Evolutionary conservation across 768 basidiomycete species (phyloP).

Genomic region (Suillus brevipes): DNA sequence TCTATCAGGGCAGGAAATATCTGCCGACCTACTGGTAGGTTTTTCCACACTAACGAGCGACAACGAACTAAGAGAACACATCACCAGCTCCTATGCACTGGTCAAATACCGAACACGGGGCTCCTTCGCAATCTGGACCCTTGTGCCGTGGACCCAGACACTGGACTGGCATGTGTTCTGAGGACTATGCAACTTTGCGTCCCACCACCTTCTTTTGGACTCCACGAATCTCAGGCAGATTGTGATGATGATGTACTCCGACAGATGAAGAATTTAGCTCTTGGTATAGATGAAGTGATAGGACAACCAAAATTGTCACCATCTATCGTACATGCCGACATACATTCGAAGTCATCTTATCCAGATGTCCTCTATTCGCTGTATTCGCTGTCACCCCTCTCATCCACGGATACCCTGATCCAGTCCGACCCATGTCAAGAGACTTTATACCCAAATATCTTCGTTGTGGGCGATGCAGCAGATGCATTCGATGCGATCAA

Average conservation of each 20-base stretch:
- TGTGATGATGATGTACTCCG: background rate
- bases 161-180: conserved; percentile 44
- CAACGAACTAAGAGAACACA: background rate
- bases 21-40: conserved; percentile 51
- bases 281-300: background rate
- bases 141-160: conserved; percentile 39
- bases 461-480: conserved; percentile 62
- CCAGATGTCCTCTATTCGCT: conserved; percentile 7
- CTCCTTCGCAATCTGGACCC: conserved; percentile 46
- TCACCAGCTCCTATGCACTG: conserved; percentile 56
- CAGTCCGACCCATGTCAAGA: background rate
- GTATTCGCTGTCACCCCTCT: conserved; percentile 4
- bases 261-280: background rate
- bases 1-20: conserved; percentile 48
- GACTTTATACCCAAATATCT: conserved; percentile 53
- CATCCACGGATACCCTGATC: conserved; percentile 16
- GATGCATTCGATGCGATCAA: conserved; percentile 65
- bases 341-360: conserved; percentile 4
- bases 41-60: conserved; percentile 1
- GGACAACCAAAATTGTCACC: background rate
- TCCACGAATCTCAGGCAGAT: background rate
- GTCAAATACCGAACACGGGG: conserved; percentile 57
- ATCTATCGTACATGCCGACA: background rate
- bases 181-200: conserved; percentile 47
- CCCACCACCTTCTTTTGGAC: background rate